Base-by-base conservation (phyloP, 108 stramenopile species). In the Cyclotella baltica region DNA sequence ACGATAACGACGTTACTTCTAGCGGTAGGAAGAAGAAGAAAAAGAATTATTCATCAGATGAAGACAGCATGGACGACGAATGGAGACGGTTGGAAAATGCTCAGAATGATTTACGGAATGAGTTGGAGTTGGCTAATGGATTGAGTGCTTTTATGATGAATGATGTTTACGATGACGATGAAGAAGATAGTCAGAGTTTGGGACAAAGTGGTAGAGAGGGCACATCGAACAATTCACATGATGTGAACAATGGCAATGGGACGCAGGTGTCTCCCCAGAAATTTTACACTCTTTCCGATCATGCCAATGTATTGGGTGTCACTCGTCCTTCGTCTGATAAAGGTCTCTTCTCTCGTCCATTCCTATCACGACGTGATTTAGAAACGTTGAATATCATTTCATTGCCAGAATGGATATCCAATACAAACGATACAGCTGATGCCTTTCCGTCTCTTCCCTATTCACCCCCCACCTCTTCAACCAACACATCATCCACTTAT, bases 101-200 rank as follows among this genome's bases (percentile, higher is more conserved):
- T 18, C 66, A 74, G 22, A 38, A 70, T 61, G 71, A 77, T 56
- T 69, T 83, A 18, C 38, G 71, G 59, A 75, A 83, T 69, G 83
- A 83, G 58, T 64, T 83, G 72, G 76, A 62, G 11, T 55, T 73
- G 22, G 83, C 83, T n/a, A 55, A 51, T 48, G 74, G 74, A 20
- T 81, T 81, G 61, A 38, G 58, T 47, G 57, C 71, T 18, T 73
- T 76, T 18, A 67, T 67, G 46, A 34, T 67, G 25, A 28, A 50
- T 62, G 89, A 87, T 50, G 67, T 83, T 46, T 77, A 87, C n/a
- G 85, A 83, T 58, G 88, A 73, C 15, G 47, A 78, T 16, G 80
- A 76, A 58, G 72, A 73, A 25, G 78, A 65, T 27, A 55, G 53
- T 50, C 35, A 64, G 10, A 23, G 29, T 48, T 29, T 37, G 23